These are phyloP conservation scores for Aspergillus amoenus DNA, from an alignment of 2,329 filamentous ascomycete genomes.

Conservation along the genomic window DNA sequence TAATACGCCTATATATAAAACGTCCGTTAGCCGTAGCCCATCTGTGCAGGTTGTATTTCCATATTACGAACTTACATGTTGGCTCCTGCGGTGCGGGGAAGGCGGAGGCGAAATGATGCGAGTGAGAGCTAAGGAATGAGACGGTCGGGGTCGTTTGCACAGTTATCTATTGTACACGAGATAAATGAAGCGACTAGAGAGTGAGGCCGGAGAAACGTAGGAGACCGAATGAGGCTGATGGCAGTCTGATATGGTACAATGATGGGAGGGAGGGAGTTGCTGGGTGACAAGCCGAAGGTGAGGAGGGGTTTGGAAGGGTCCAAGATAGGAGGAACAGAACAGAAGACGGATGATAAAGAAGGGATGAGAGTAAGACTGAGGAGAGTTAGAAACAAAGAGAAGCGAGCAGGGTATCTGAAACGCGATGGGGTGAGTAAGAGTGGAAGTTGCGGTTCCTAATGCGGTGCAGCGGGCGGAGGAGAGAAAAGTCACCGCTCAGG, in stretches of 20 bases:
- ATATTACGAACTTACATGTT: conserved; percentile 21
- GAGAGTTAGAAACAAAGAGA: neutral
- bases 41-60: neutral
- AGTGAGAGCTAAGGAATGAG: neutral
- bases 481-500: conserved; percentile 8
- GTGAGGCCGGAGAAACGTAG: neutral
- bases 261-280: neutral
- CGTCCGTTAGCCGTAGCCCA: neutral
- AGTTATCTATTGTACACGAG: conserved; percentile 1
- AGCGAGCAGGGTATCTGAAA: conserved; percentile 4
- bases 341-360: neutral
- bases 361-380: neutral
- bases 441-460: conserved; percentile 12
- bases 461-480: conserved; percentile 14
- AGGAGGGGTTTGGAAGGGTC: neutral
- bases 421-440: conserved; percentile 1
- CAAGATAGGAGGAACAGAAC: neutral
- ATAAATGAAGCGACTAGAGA: neutral
- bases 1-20: conserved; percentile 69
- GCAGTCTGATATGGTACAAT: conserved; percentile 6
- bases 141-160: neutral
- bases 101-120: neutral
- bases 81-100: conserved; percentile 20
- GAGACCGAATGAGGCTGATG: neutral
- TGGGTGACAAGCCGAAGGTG: neutral